Evolutionary conservation across 768 basidiomycete species (phyloP).

Genomic region (Lentinula lateritia): DNA sequence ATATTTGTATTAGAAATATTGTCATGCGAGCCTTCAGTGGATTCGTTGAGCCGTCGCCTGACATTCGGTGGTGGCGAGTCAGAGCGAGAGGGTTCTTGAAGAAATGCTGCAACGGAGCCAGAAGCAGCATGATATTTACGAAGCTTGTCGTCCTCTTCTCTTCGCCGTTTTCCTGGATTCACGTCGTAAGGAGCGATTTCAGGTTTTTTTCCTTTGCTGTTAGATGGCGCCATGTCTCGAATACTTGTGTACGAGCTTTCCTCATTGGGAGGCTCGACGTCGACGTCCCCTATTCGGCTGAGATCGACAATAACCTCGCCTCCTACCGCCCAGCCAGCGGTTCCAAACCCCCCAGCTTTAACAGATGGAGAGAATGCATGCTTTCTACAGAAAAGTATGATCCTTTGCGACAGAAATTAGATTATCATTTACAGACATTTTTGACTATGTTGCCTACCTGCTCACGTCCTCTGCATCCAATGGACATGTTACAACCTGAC

Average conservation of each 20-base stretch:
- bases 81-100: constrained; percentile 25
- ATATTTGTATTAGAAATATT: background rate
- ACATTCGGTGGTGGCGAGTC: constrained; percentile 26
- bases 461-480: constrained; percentile 78
- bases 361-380: constrained; percentile 70
- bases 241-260: constrained; percentile 59
- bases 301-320: constrained; percentile 87
- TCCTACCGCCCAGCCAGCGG: constrained; percentile 82
- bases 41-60: constrained; percentile 28
- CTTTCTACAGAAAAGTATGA: constrained; percentile 68
- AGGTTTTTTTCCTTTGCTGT: constrained; percentile 51
- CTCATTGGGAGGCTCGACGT: constrained; percentile 54
- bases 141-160: constrained; percentile 48
- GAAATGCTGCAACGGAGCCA: constrained; percentile 44
- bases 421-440: background rate
- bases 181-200: constrained; percentile 5
- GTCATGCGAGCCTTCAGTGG: background rate
- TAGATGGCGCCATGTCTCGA: constrained; percentile 43
- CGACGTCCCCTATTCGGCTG: constrained; percentile 57
- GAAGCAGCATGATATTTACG: constrained; percentile 55
- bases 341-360: constrained; percentile 89
- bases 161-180: constrained; percentile 43
- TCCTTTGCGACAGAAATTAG: constrained; percentile 30
- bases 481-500: constrained; percentile 67
- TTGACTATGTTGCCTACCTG: constrained; percentile 41